Base-by-base conservation (phyloP, 306 rosid species). In the Gleditsia sinensis region DNA sequence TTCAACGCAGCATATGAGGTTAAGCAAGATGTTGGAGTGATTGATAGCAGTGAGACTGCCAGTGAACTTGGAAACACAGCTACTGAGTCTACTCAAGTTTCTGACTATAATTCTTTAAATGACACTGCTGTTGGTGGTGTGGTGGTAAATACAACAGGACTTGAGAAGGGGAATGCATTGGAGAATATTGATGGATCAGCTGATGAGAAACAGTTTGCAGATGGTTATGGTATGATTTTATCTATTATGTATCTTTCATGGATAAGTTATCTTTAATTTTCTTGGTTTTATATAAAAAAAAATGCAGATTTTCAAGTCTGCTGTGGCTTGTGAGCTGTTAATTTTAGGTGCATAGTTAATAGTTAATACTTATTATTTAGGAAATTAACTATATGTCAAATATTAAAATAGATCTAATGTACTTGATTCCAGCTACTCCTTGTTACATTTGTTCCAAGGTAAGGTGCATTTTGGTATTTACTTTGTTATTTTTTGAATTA, bases 191-290 rank as follows among this genome's bases (percentile, higher is more conserved):
- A 60, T 10, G 84, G 83, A 46, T 77, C 81, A 24, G 73, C 78
- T 68, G 91, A 79, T 66, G 92, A 77, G 40, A 93, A 85, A 51
- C 96, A 82, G 50, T 79, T 81, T 57, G 78, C 82, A 4, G 98
- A 90, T 78, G 87, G 90, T 76, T 86, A 86, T 66, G 96, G 95
- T 90, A 83, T 66, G 78, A 55, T 43, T 59, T 62, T 58, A 42
- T 55, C 3, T 57, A 7, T 46, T 34, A 43, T 9, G 32, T 64
- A 55, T 39, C n/a, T 7, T 1, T 12, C 33, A 13, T 17, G 13
- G 32, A 28, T 40, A 5, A 24, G 46, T 57, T 65, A 67, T 68
- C 42, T 51, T 0, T 34, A 30, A 10, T 13, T 23, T 58, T 58
- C 10, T 58, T 14, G 48, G 3, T 20, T 3, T 74, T 61, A 27